Base-by-base conservation (phyloP, 1,284 basidiomycete genomes). In the Sphaerobolus stellatus region DNA sequence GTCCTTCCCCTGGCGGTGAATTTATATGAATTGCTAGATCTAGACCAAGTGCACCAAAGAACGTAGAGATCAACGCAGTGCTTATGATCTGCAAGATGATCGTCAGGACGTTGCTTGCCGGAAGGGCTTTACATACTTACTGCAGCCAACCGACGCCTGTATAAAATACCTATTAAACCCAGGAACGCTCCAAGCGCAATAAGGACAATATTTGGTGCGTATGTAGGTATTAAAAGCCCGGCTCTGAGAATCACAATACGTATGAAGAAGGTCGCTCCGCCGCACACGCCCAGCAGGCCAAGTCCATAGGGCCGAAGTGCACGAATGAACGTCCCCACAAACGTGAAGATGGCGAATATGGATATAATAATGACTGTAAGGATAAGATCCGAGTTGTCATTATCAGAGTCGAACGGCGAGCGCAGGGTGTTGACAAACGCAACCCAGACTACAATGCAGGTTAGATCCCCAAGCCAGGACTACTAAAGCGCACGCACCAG, bases 1-100 rank as follows among this genome's bases (percentile, higher is more conserved):
- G 76, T 3, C 84, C 85, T 5, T 69, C 66, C 8, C 41, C 4
- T n/a, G n/a, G 27, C 7, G 30, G 25, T 1, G 51, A 40, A 62
- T 87, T 84, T 60, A 75, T 71, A 56, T 84, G 76, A 44, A 84
- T 54, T 43, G 77, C 63, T 7, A 86, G 71, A 64, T 87, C 84
- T 6, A 81, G 61, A 18, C 76, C 83, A 3, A 87, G 72, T 29
- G 64, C 75, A 11, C 72, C 67, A 27, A 87, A 66, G 65, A 87
- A 87, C 9, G 84, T 79, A 29, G 85, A 85, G 18, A 75, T 69
- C 2, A 83, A 79, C 16, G 82, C 73, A 49, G 79, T 81, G 31
- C 74, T 75, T 36, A 80, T 66, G 38, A 79, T 65, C 78, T 80
- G 59, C 36, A 48, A 43, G 41, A 43, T 46, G 44, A 30, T 22